A percentile compares a stretch with the other conserved stretches of the same genome.
phyloP scores from a whole-genome alignment of 2,329 filamentous ascomycete species.

The Trichoderma afroharzianum region DNA sequence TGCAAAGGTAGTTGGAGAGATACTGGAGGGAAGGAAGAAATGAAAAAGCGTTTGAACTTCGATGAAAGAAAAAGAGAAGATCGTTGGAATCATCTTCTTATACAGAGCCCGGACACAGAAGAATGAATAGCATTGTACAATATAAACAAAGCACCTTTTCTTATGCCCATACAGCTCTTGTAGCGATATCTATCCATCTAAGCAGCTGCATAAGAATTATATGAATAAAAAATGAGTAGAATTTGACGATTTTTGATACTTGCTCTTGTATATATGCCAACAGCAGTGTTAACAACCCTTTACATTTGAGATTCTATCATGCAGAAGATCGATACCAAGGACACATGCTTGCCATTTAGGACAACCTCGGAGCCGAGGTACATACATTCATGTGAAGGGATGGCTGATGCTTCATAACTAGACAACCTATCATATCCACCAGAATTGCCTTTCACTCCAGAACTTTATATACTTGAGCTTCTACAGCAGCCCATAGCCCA shows the following conservation, averaged over 20 bases:
- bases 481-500: background rate
- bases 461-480: conserved; percentile 4
- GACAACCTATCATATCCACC: background rate
- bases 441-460: background rate
- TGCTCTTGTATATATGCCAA: no score
- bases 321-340: no score
- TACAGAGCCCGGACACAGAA: background rate
- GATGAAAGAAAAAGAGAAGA: background rate
- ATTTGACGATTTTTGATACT: no score
- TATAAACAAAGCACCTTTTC: background rate
- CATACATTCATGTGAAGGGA: no score
- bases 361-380: no score
- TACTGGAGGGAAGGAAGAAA: conserved; percentile 24
- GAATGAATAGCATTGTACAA: background rate
- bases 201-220: no score
- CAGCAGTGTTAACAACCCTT: no score
- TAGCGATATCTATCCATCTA: background rate
- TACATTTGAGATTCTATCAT: no score
- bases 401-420: background rate
- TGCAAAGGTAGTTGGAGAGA: conserved; percentile 42
- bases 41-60: background rate
- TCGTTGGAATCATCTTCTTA: background rate
- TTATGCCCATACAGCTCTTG: background rate
- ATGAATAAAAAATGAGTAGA: no score
- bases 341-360: no score